phyloP scores from a whole-genome alignment of 441 rosid species.

The Flueggea neowawraea region DNA sequence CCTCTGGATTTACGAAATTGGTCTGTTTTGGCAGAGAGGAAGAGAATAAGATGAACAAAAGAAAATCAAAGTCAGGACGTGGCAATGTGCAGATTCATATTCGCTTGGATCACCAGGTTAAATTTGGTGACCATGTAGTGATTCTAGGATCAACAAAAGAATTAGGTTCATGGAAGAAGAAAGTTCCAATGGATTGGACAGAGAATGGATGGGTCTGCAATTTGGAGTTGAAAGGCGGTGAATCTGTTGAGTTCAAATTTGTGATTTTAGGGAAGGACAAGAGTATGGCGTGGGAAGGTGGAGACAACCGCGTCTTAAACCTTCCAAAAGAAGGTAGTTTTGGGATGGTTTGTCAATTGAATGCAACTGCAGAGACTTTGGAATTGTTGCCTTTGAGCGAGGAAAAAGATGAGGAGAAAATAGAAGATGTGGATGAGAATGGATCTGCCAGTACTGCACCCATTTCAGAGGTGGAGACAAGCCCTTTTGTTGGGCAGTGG shows the following conservation, averaged over 20 bases:
- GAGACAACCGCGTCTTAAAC: constrained; percentile 60
- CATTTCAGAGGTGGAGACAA: constrained; percentile 38
- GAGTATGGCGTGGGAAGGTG: constrained; percentile 70
- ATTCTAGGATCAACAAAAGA: constrained; percentile 76
- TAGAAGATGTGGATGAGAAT: constrained; percentile 22
- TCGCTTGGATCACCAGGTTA: constrained; percentile 72
- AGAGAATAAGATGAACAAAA: constrained; percentile 39
- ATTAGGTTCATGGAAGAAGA: constrained; percentile 86
- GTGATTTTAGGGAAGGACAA: constrained; percentile 50
- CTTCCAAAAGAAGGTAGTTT: constrained; percentile 68
- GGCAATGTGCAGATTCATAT: constrained; percentile 50
- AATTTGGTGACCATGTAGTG: constrained; percentile 76
- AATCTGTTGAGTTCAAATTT: constrained; percentile 71
- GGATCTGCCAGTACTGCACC: constrained; percentile 22
- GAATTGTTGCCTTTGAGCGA: constrained; percentile 43
- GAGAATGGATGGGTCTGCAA: constrained; percentile 81
- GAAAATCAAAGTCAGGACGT: constrained; percentile 29
- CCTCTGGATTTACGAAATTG: too few species aligned
- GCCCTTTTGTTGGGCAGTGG: constrained; percentile 92
- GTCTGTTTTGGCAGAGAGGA: constrained; percentile 42
- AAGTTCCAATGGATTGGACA: constrained; percentile 70
- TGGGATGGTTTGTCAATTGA: constrained; percentile 66
- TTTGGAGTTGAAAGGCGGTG: constrained; percentile 53
- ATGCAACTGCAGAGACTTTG: constrained; percentile 50
- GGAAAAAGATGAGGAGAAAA: constrained; percentile 25